Evolutionary conservation across 208 protist genomes (phyloP).

Genomic region (Trypanosoma congolense): DNA sequence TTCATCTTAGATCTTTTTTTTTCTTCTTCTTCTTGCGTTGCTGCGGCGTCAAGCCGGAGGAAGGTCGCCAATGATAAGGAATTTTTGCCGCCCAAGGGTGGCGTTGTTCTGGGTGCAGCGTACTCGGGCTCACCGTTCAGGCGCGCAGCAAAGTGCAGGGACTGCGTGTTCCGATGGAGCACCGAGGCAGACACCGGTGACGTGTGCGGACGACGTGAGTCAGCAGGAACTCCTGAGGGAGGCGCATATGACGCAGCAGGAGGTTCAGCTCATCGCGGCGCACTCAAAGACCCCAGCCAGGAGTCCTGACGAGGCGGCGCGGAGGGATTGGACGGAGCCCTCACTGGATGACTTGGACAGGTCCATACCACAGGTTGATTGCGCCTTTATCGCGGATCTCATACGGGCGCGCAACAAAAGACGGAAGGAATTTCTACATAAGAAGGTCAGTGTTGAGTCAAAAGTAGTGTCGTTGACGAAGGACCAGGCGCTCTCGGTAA

Average conservation of each 20-base stretch:
- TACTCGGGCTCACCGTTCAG: not conserved
- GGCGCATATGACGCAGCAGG: conserved; percentile 16
- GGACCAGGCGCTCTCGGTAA: conserved; percentile 26
- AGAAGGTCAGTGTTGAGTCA: conserved; percentile 22
- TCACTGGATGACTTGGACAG: conserved; percentile 65
- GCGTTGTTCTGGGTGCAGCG: conserved; percentile 23
- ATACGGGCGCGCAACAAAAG: conserved; percentile 46
- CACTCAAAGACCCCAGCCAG: not conserved
- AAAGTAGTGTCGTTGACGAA: conserved; percentile 42
- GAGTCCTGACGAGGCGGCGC: not conserved
- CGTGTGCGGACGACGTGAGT: not conserved
- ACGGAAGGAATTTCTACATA: conserved; percentile 42
- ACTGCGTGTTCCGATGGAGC: no score
- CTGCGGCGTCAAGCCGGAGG: no score
- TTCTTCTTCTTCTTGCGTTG: not conserved
- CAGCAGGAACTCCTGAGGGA: conserved; percentile 9
- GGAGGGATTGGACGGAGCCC: conserved; percentile 48
- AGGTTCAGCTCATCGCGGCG: conserved; percentile 15
- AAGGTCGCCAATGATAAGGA: no score
- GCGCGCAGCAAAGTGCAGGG: not conserved
- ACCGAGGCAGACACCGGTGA: no score
- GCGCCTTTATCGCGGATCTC: conserved; percentile 70
- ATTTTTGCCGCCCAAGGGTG: not conserved
- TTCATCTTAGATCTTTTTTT: not conserved
- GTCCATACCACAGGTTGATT: conserved; percentile 78